Percentiles rank a stretch among this genome's conserved stretches.
These are phyloP conservation scores for Yarrowia divulgata DNA, from an alignment of 805 yeast species.

Conservation along the genomic window DNA sequence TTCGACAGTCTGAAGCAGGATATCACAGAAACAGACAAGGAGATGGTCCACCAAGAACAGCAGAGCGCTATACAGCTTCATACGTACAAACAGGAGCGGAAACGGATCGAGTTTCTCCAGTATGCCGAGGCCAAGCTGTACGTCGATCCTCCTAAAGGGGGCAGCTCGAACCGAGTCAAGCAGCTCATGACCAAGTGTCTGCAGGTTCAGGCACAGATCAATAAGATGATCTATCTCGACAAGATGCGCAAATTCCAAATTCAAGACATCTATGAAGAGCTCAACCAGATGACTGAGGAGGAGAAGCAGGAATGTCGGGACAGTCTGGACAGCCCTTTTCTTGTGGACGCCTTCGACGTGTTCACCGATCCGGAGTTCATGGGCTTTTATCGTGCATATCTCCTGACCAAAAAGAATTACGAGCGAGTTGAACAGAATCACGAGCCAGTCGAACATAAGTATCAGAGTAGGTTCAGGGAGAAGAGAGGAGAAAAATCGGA, in stretches of 20 bases:
- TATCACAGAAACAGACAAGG: neutral
- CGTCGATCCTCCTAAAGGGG: neutral
- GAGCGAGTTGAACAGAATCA: too few relatives aligned
- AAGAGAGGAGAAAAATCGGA: neutral
- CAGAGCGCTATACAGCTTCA: too few relatives aligned
- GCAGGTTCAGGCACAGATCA: constrained; percentile 8
- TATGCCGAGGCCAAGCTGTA: neutral
- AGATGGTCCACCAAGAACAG: neutral
- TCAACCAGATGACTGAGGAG: neutral
- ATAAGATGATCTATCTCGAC: constrained; percentile 1
- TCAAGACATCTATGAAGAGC: neutral
- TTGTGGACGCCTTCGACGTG: neutral
- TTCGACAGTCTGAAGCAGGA: neutral
- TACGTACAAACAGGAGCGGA: neutral
- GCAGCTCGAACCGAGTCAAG: neutral
- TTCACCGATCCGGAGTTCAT: neutral
- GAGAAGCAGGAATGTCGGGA: neutral
- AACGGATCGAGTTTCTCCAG: neutral
- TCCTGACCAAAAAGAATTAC: neutral
- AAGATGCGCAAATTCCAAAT: neutral
- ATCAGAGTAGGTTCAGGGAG: neutral
- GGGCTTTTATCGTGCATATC: neutral
- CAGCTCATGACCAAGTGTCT: neutral
- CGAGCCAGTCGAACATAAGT: too few relatives aligned
- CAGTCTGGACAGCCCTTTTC: neutral